phyloP scores from a whole-genome alignment of 2,329 filamentous ascomycete genomes.

The Colletotrichum lini region DNA sequence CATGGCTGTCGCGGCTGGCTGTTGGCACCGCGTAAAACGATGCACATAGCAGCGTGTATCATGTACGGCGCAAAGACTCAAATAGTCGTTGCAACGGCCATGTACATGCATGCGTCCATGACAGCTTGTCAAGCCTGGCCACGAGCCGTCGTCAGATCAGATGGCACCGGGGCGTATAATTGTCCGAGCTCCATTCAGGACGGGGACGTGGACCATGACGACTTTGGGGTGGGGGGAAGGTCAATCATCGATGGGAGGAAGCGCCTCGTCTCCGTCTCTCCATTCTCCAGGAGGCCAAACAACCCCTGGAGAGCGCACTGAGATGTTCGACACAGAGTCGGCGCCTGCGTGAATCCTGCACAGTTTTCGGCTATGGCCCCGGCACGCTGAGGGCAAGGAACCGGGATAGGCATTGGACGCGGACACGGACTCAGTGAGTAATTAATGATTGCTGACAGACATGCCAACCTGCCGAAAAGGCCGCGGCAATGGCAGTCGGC shows the following conservation, averaged over 20 bases:
- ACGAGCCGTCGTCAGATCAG: slow-evolving; percentile 38
- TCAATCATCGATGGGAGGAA: not conserved
- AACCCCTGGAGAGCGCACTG: not conserved
- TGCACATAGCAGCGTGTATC: not conserved
- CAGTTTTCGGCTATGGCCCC: not conserved
- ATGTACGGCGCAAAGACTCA: slow-evolving; percentile 12
- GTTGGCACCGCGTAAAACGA: not conserved
- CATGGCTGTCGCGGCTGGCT: not conserved
- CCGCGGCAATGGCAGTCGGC: not conserved
- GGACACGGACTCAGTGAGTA: slow-evolving; percentile 7
- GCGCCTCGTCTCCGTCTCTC: not conserved
- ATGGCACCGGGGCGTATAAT: slow-evolving; percentile 32
- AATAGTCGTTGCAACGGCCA: slow-evolving; percentile 20
- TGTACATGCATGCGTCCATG: slow-evolving; percentile 33
- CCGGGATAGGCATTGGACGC: not conserved
- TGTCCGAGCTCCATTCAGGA: slow-evolving; percentile 36
- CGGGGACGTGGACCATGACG: slow-evolving; percentile 13
- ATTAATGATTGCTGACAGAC: slow-evolving; percentile 9
- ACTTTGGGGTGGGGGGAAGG: not conserved
- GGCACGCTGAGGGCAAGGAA: slow-evolving; percentile 8
- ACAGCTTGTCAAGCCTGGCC: slow-evolving; percentile 39
- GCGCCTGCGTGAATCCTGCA: not conserved
- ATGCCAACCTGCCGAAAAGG: not conserved
- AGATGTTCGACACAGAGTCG: slow-evolving; percentile 15
- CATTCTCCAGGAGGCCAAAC: not conserved